A percentile compares a stretch with the other conserved stretches of the same genome.
phyloP scores from a whole-genome alignment of 305 asterid genomes.

The Lippia alba region DNA sequence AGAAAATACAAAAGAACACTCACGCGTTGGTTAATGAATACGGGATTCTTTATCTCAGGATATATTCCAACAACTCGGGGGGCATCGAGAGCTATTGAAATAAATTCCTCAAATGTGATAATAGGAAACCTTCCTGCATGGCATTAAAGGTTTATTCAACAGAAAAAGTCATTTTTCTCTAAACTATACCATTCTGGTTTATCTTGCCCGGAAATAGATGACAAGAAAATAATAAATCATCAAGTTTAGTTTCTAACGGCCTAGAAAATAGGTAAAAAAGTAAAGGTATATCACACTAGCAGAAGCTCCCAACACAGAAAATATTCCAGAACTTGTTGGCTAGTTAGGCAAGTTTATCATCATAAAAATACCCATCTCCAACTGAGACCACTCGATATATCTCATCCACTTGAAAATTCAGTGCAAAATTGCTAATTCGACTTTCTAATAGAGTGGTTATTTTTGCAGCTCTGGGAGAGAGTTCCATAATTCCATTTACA shows the following conservation, averaged over 20 bases:
- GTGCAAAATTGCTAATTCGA: no score
- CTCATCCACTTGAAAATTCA: no score
- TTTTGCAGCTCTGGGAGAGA: no score
- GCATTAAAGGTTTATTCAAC: conserved; percentile 1
- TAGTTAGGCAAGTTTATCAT: conserved; percentile 3
- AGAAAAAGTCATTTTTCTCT: background rate
- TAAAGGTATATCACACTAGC: background rate
- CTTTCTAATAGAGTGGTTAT: no score
- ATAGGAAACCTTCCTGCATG: conserved; percentile 79
- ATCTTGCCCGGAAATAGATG: background rate
- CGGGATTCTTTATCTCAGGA: conserved; percentile 94
- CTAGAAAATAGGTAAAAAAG: no score
- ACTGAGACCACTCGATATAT: no score
- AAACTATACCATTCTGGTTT: background rate
- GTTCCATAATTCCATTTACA: no score
- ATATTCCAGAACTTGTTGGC: background rate
- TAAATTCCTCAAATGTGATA: conserved; percentile 85
- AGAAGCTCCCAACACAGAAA: no score
- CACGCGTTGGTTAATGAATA: conserved; percentile 79
- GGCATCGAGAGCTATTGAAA: conserved; percentile 84
- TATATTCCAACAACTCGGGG: conserved; percentile 91
- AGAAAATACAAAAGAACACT: conserved; percentile 38
- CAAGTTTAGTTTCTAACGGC: no score
- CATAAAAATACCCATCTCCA: no score
- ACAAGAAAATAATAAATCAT: no score